Evolutionary conservation across 106 monocot genomes (phyloP), one percentile per base, ranked within the genome.

Genomic region (Dendrobium catenatum): DNA sequence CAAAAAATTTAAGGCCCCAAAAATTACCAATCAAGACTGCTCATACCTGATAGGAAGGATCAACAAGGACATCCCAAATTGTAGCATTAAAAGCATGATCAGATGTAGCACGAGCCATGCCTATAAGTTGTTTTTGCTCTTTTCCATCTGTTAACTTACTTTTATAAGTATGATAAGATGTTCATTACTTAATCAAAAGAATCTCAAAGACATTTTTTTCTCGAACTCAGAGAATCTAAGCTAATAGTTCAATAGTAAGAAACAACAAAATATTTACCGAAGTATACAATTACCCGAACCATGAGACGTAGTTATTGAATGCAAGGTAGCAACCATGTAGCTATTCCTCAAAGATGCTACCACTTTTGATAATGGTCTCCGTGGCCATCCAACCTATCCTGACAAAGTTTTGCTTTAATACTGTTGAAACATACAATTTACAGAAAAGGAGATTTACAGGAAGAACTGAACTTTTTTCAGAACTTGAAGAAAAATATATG

Each of bases 11-110:
- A 20, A 22, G 61, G 4, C 5, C 61, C n/a, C 70, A 70, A 37
- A 26, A 76, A 76, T 10, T 3, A 49, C 49, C 6, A 48, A 11
- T 0, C 51, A 49, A 26, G 13, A 8, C 27, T 2, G 6, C 46
- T 42, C 22, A 27, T 79, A 99, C 98, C 89, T 99, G 95, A 86
- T 95, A 95, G 6, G 98, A 92, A 89, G 98, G 98, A 89, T 99
- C 98, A 80, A 99, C 95, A 61, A 95, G 88, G 46, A 99, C 98
- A 88, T 99, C 98, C 98, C 98, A 99, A 51, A 99, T 99, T 11
- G 98, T 99, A 31, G 98, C 98, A 89, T 99, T 99, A 81, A 99
- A 99, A 47, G 93, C 95, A 85, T 99, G 95, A 86, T 99, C 95
- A 70, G 98, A 99, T 72, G 98, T 99, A 42, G 98, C 98, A 66